Percentiles rank a stretch among this genome's conserved stretches.
Evolutionary conservation across 176 grass and related monocot species (phyloP).

Genomic region (Chloris gayana): DNA sequence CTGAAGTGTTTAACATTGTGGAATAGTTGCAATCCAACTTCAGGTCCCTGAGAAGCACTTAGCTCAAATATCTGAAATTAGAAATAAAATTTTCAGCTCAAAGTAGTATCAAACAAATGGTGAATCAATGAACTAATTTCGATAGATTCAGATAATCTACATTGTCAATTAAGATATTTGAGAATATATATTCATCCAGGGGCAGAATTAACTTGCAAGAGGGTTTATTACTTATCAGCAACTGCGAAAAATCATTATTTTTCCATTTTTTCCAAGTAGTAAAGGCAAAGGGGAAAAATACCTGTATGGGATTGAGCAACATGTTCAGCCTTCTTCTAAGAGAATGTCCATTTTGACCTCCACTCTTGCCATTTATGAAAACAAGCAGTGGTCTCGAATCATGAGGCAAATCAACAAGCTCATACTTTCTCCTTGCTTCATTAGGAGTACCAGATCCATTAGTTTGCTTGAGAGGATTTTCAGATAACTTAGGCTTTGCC

Average conservation of each 20-base stretch:
- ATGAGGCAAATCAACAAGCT: conserved; percentile 66
- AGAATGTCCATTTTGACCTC: conserved; percentile 72
- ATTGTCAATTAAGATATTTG: background rate
- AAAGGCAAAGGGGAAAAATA: conserved; percentile 38
- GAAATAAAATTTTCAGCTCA: conserved; percentile 22
- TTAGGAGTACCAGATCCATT: conserved; percentile 27
- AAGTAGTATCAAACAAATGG: conserved; percentile 13
- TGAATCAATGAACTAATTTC: background rate
- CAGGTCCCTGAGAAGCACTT: conserved; percentile 73
- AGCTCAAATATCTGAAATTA: conserved; percentile 89
- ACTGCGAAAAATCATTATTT: background rate
- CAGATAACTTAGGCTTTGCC: conserved; percentile 45
- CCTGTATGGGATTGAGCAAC: conserved; percentile 90
- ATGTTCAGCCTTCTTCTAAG: conserved; percentile 88
- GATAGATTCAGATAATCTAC: background rate
- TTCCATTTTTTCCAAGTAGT: background rate
- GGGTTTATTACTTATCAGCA: conserved; percentile 8
- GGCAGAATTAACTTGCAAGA: background rate
- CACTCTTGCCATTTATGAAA: conserved; percentile 96
- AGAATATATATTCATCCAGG: background rate
- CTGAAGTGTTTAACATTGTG: conserved; percentile 70
- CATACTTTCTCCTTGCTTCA: conserved; percentile 51
- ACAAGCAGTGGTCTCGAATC: conserved; percentile 85
- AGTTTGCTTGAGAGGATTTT: conserved; percentile 45
- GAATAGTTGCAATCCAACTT: conserved; percentile 82